These are phyloP conservation scores for Plantago elongata DNA, from an alignment of 257 asterid genomes.

Conservation along the genomic window DNA sequence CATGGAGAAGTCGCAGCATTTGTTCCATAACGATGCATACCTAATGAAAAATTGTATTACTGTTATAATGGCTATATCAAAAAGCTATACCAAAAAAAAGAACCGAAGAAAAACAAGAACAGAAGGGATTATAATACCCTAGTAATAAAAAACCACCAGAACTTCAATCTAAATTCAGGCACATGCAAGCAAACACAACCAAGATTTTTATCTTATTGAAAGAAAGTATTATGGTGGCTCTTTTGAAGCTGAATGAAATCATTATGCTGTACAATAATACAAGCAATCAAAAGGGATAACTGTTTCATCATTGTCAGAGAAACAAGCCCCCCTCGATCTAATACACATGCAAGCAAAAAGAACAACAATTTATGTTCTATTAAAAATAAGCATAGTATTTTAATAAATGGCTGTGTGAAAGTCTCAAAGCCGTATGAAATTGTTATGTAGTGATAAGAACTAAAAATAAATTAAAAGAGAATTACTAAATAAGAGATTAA, in stretches of 20 bases:
- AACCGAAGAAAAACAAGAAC: not conserved
- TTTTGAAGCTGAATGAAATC: not conserved
- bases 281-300: not conserved
- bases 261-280: not conserved
- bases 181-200: too few relatives aligned
- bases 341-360: too few relatives aligned
- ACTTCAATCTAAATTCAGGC: too few relatives aligned
- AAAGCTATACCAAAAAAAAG: too few relatives aligned
- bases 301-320: not conserved
- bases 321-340: not conserved
- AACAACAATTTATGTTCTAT: constrained; percentile 23
- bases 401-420: not conserved
- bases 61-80: not conserved
- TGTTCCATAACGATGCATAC: constrained; percentile 91
- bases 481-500: not conserved
- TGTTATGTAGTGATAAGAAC: too few relatives aligned
- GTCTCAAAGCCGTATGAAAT: not conserved
- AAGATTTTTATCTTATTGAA: too few relatives aligned
- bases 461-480: not conserved
- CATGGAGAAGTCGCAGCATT: constrained; percentile 87
- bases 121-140: not conserved
- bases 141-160: not conserved
- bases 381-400: constrained; percentile 3
- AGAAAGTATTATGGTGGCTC: too few relatives aligned
- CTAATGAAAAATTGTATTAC: constrained; percentile 29